Evolutionary conservation across 2,329 filamentous ascomycete genomes (phyloP), one percentile per base, ranked within the genome.

Genomic region (Paraphoma sp.): DNA sequence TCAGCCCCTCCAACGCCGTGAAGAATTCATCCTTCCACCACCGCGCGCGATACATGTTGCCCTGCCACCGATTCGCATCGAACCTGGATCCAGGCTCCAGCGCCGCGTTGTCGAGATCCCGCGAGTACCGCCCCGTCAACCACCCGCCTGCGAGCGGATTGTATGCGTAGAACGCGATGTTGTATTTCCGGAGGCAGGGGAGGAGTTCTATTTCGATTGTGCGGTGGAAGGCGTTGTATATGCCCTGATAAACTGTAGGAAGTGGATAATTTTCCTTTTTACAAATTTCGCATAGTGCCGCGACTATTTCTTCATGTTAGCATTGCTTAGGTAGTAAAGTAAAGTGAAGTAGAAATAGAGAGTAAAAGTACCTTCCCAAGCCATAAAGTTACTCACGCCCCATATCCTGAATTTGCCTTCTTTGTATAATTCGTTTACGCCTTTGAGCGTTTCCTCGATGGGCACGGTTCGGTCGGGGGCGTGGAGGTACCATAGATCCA

Each of bases 401-500:
- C 81, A 77, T 1, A 75, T 67, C n/a, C 69, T 67, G 62, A 84
- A 83, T 28, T 75, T 72, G 0, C 82, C 82, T 47, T 80, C 76
- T 23, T 78, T 60, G 67, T 81, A 70, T 1, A 84, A 72, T 4
- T 76, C 67, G 60, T 85, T 76, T 33, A 84, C 78, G 28, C 75
- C 81, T 6, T 71, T 67, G n/a, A 84, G 69, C 1, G 82, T 83
- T 5, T 79, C 77, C 48, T 80, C 78, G 48, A 78, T 76, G 0
- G 80, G 77, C 0, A 69, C 76, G 0, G 54, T 76, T 4, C 78
- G 68, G 60, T 84, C 81, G 52, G 81, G 81, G 0, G 67, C 76
- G 56, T 83, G 81, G 4, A 83, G 70, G 53, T 83, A 83, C 65
- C 70, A 82, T 52, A 81, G 69, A 44, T 82, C 72, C 6, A 83